phyloP scores from a whole-genome alignment of 139 green algal genomes.

The Edaphochlamys debaryana region DNA sequence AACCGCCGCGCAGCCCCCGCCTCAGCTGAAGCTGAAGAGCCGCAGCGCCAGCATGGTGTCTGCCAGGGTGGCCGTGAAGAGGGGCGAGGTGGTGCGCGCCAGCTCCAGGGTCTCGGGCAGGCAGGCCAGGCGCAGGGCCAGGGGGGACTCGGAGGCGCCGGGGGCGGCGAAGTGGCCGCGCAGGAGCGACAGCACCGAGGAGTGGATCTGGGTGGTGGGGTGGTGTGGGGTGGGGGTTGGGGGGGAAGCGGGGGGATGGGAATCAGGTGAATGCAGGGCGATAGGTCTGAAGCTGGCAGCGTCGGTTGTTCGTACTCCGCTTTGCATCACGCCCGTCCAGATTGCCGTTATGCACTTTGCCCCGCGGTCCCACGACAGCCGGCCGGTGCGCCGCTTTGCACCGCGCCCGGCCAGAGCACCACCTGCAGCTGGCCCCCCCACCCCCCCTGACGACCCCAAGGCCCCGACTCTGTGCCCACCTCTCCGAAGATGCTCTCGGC shows the following conservation, averaged over 20 bases:
- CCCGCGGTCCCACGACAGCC: no score
- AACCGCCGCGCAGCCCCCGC: no score
- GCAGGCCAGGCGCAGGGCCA: slow-evolving; percentile 39
- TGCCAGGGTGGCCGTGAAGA: slow-evolving; percentile 55
- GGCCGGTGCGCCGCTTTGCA: no score
- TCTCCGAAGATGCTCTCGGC: slow-evolving; percentile 55
- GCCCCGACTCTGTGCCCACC: slow-evolving; percentile 38
- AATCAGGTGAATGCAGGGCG: not conserved
- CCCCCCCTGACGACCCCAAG: not conserved
- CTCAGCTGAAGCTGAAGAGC: slow-evolving; percentile 65
- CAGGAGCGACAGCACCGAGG: slow-evolving; percentile 56
- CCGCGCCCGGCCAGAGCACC: no score
- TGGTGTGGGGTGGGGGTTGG: no score
- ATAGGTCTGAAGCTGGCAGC: not conserved
- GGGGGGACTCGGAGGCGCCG: slow-evolving; percentile 5
- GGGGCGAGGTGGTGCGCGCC: slow-evolving; percentile 33
- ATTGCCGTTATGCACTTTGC: no score
- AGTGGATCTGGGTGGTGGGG: slow-evolving; percentile 46
- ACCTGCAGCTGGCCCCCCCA: not conserved
- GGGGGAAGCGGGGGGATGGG: not conserved
- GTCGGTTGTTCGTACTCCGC: no score
- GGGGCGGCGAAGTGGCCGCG: slow-evolving; percentile 28
- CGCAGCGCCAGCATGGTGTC: slow-evolving; percentile 59
- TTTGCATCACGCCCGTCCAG: no score
- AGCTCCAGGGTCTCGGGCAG: slow-evolving; percentile 45